Evolutionary conservation across 768 basidiomycete genomes (phyloP), one percentile per base, ranked within the genome.

Genomic region (Phanerodontia chrysosporium): DNA sequence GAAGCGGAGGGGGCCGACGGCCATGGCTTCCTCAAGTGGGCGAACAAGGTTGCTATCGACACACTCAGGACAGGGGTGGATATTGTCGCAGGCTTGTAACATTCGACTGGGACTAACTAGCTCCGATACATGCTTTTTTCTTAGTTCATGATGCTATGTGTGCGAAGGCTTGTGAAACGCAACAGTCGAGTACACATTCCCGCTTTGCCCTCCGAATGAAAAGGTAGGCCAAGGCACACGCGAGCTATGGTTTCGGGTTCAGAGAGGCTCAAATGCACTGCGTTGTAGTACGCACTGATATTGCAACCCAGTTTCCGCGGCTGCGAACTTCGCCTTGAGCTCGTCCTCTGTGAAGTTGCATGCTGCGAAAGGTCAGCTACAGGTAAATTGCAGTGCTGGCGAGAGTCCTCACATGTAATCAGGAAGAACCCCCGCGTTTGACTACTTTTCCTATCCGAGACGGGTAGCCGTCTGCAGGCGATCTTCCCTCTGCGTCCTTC

Each of bases 301-400:
- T 39, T 67, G 57, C 30, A 94, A 71, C 4, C 78, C 76, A 18
- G 82, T 80, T 14, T 73, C 78, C 9, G 72, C 65, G 0, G 72
- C 74, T 13, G 72, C 72, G 64, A 92, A 90, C 53, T 66, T 79
- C 3, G 73, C 66, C 64, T 76, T 80, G 35, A 93, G 67, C 66
- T 94, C 92, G 0, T 85, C 82, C 63, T 90, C 86, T 0, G 92
- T 94, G 64, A 92, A 93, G 67, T 93, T 93, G 66, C 92, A 94
- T 1, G 92, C 69, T 74, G 24, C 14, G 13, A 18, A 7, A 28
- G n/a, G 21, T 54, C 9, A 42, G 22, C 12, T 22, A 45, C 7
- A 13, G 16, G 22, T 21, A 22, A 39, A 2, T 13, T 2, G 5
- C 14, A 13, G 45, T 14, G 2, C 18, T 5, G 21, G 28, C 6